A percentile compares a stretch with the other conserved stretches of the same genome.
Evolutionary conservation across 169 alveolate species (phyloP).

Genomic region (Plasmodium blacklocki): DNA sequence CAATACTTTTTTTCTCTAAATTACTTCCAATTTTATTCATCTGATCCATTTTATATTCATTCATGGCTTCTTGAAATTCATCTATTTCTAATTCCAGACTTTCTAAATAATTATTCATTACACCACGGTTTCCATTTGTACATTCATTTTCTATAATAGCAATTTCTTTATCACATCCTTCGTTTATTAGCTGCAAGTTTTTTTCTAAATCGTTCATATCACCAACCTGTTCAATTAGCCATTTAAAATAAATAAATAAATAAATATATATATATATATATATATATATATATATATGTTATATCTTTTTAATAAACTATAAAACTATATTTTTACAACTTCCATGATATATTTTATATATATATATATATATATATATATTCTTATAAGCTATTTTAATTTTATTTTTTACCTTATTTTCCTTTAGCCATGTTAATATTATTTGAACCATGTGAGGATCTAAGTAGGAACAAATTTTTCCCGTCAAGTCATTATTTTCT

Average conservation of each 20-base stretch:
- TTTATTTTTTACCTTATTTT: constrained; percentile 78
- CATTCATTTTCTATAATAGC: constrained; percentile 48
- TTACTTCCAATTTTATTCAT: constrained; percentile 79
- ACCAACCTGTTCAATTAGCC: constrained; percentile 35
- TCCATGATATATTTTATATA: no score
- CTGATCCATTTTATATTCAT: constrained; percentile 80
- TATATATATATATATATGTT: neutral
- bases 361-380: neutral
- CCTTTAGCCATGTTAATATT: constrained; percentile 82
- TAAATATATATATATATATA: neutral
- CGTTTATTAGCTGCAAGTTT: constrained; percentile 57
- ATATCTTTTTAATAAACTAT: no score
- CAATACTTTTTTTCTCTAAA: constrained; percentile 80
- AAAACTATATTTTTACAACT: no score
- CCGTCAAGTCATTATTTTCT: constrained; percentile 9
- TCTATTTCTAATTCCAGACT: constrained; percentile 72
- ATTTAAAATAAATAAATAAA: neutral
- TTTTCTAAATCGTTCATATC: constrained; percentile 75
- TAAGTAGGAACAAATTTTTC: constrained; percentile 78
- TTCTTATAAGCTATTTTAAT: constrained; percentile 23
- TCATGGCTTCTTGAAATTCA: constrained; percentile 81
- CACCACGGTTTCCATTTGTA: constrained; percentile 74
- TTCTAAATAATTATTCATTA: constrained; percentile 42
- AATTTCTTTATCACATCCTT: constrained; percentile 51
- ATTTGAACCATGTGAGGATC: constrained; percentile 85